These are phyloP conservation scores for Globisporangium nodosum DNA, from an alignment of 352 stramenopile species.

Conservation along the genomic window DNA sequence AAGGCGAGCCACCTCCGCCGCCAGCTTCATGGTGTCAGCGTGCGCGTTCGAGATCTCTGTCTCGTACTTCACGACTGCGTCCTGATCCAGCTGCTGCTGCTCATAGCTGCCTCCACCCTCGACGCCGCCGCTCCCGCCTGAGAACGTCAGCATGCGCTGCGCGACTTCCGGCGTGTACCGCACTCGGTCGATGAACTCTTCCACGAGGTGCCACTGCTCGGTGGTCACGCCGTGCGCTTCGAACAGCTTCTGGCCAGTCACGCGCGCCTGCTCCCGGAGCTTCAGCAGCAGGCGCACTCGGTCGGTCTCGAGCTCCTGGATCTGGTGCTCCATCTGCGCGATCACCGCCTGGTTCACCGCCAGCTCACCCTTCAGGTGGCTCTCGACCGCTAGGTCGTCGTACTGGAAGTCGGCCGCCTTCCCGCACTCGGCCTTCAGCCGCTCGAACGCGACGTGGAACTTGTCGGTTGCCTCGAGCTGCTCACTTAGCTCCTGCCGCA, in stretches of 20 bases:
- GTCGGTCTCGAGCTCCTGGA: conserved; percentile 60
- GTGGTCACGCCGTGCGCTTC: conserved; percentile 49
- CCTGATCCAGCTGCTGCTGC: conserved; percentile 2
- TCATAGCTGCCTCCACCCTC: conserved; percentile 4
- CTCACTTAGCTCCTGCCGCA: conserved; percentile 54
- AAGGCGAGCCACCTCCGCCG: conserved; percentile 27
- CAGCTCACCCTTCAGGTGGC: conserved; percentile 51
- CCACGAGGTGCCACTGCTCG: conserved; percentile 47
- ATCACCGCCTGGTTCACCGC: conserved; percentile 51
- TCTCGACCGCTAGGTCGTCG: conserved; percentile 42
- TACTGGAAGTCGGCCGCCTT: conserved; percentile 50
- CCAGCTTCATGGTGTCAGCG: conserved; percentile 27
- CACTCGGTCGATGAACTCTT: conserved; percentile 67
- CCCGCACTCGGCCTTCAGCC: conserved; percentile 49
- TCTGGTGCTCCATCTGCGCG: conserved; percentile 55
- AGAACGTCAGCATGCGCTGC: conserved; percentile 22
- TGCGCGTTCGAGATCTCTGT: conserved; percentile 16
- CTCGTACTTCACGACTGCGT: conserved; percentile 12
- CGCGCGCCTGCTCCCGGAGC: conserved; percentile 44
- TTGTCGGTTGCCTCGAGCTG: conserved; percentile 57
- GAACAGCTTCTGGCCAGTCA: conserved; percentile 44
- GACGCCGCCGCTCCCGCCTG: neutral
- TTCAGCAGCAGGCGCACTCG: conserved; percentile 50
- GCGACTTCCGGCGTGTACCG: conserved; percentile 53
- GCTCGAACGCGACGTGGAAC: conserved; percentile 46